Evolutionary conservation across 768 basidiomycete species (phyloP).

Genomic region (Mycena latifolia): DNA sequence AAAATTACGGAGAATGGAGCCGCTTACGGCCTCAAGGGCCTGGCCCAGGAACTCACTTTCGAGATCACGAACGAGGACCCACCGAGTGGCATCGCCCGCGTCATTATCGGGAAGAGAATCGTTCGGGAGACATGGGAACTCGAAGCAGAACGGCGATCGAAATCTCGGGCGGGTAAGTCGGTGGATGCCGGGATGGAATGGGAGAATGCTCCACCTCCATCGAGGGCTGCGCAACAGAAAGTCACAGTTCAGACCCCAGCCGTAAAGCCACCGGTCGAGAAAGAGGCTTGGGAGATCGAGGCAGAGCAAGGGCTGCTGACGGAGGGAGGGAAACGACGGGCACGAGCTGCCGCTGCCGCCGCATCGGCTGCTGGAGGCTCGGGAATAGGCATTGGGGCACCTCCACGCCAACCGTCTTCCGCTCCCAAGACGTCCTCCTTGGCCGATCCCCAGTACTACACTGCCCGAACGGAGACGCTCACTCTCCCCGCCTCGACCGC

Average conservation of each 20-base stretch:
- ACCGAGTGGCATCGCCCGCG: conserved; percentile 61
- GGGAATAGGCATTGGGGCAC: conserved; percentile 42
- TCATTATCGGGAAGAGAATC: conserved; percentile 78
- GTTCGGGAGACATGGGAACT: conserved; percentile 86
- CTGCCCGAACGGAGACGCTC: conserved; percentile 66
- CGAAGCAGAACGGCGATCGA: conserved; percentile 71
- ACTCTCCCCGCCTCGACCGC: conserved; percentile 73
- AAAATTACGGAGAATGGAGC: conserved; percentile 62
- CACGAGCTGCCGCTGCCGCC: conserved; percentile 66
- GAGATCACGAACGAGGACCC: conserved; percentile 68
- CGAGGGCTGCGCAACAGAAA: conserved; percentile 14
- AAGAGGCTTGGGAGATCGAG: conserved; percentile 86
- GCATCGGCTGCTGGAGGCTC: conserved; percentile 34
- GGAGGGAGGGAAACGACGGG: conserved; percentile 78
- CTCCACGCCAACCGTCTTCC: conserved; percentile 32
- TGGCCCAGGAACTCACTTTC: conserved; percentile 66
- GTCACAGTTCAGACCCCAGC: conserved; percentile 27
- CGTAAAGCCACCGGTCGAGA: conserved; percentile 54
- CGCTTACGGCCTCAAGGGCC: conserved; percentile 55
- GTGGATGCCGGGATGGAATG: conserved; percentile 32
- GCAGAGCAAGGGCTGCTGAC: conserved; percentile 81
- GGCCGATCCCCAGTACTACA: conserved; percentile 71
- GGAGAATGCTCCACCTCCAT: conserved; percentile 46
- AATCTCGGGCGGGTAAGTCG: conserved; percentile 51
- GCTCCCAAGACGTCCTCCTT: conserved; percentile 53